Conservation (phyloP, 1,284 basidiomycete species). For the Kalmanozyma brasiliensis region DNA sequence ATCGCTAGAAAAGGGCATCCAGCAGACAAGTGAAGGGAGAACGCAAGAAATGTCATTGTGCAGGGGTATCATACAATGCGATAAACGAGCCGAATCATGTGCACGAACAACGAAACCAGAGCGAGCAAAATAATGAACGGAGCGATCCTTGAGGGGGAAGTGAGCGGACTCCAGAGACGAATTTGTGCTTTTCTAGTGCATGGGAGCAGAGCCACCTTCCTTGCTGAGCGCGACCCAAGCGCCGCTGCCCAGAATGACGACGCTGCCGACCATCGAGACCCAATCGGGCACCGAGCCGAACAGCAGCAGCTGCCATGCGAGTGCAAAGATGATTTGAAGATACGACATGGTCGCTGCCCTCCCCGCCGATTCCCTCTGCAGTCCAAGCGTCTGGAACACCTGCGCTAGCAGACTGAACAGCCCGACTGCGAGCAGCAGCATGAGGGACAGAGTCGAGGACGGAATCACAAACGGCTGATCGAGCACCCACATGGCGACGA, state of each 20-base stretch:
- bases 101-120: neutral
- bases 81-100: constrained; percentile 10
- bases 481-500: constrained; percentile 62
- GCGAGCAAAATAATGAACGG: neutral
- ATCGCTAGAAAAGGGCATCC: constrained; percentile 55
- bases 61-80: constrained; percentile 18
- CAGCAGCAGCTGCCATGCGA: constrained; percentile 37
- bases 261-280: constrained; percentile 34
- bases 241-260: constrained; percentile 41
- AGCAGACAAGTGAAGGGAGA: neutral
- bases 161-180: neutral
- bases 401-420: constrained; percentile 51
- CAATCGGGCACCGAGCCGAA: constrained; percentile 33
- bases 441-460: constrained; percentile 13
- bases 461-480: constrained; percentile 45
- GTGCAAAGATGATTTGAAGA: constrained; percentile 46
- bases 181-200: constrained; percentile 22
- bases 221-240: constrained; percentile 42
- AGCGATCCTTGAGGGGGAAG: constrained; percentile 1
- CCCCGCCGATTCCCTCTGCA: constrained; percentile 53
- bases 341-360: constrained; percentile 50
- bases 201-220: constrained; percentile 19
- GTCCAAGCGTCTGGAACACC: constrained; percentile 50
- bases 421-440: constrained; percentile 43
- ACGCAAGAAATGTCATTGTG: constrained; percentile 1